Evolutionary conservation across 2,329 filamentous ascomycete genomes (phyloP).

Genomic region (Laburnicola sp.): DNA sequence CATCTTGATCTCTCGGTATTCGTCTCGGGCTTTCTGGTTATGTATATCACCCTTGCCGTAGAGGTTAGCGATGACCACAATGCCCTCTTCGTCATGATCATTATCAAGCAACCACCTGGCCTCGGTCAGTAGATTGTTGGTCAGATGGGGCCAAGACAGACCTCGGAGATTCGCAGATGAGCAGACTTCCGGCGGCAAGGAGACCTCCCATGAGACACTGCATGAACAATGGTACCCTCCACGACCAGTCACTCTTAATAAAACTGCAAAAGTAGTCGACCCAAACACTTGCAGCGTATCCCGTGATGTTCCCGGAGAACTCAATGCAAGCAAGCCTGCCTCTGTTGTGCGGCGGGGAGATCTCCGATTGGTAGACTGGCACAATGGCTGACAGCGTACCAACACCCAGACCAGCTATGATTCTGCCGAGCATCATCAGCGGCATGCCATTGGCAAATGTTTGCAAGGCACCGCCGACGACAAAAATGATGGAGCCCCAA

Average conservation of each 20-base stretch:
- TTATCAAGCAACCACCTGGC: conserved; percentile 92
- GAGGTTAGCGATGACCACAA: conserved; percentile 95
- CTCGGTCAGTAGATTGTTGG: conserved; percentile 19
- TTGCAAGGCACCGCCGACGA: conserved; percentile 81
- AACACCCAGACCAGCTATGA: conserved; percentile 56
- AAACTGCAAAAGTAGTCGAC: conserved; percentile 96
- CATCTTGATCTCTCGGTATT: conserved; percentile 99
- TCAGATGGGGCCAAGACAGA: conserved; percentile 46
- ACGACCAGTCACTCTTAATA: conserved; percentile 82
- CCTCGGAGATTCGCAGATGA: conserved; percentile 97
- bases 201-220: conserved; percentile 93
- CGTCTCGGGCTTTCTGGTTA: conserved; percentile 86
- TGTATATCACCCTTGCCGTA: conserved; percentile 96
- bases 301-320: conserved; percentile 95
- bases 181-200: conserved; percentile 79
- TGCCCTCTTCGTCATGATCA: conserved; percentile 96
- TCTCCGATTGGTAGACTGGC: conserved; percentile 58
- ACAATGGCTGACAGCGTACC: conserved; percentile 57
- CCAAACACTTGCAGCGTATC: conserved; percentile 96
- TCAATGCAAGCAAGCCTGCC: conserved; percentile 97
- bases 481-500: conserved; percentile 89
- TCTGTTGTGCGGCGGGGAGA: conserved; percentile 90
- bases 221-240: conserved; percentile 86
- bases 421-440: conserved; percentile 71
- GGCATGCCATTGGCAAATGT: conserved; percentile 78